Evolutionary conservation across 2,329 filamentous ascomycete species (phyloP), one percentile per base, ranked within the genome.

Genomic region (Ophiocordyceps australis): DNA sequence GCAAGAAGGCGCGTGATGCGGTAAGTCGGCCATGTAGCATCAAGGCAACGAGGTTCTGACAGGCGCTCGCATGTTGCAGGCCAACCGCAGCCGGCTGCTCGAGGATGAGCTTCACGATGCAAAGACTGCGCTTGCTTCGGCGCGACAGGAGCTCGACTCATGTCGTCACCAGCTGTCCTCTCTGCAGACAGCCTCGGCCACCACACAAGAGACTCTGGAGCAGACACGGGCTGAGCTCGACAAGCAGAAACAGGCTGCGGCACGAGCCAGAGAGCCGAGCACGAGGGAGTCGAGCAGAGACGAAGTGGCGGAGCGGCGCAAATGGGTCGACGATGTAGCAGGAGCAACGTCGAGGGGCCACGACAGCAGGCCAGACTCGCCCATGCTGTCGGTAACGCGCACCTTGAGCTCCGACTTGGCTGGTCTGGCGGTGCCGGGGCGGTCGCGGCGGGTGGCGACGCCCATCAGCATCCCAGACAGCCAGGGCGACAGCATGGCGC

Each of bases 1-100:
- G 89, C 36, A 81, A 77, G 46, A 95, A 91, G 52, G 78, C 83
- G 28, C 69, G 89, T 33, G 89, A 98, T 50, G 62, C 76, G 40
- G 78, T 83, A 62, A 52, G 72, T 55, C 22, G n/a, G 11, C 26
- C 15, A 7, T 9, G 22, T 13, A 20, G 14, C 17, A 26, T 9
- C 7, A 9, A 4, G 21, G 12, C 7, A n/a, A 19, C 7, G 17
- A 10, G n/a, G n/a, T n/a, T n/a, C n/a, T n/a, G 17, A 19, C 7
- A 19, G 17, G 17, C 7, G 10, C 7, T 10, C 7, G 17, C 7
- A 10, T 19, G 17, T 19, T 10, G 7, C 17, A 82, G 65, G 78
- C 78, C 18, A 54, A 54, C 13, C 62, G 63, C n/a, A 57, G 56
- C 23, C 65, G 80, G 38, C 67, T 64, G 28, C 57, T 78, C 14